Base-by-base conservation (phyloP, 768 basidiomycete genomes). In the Roridomyces roridus region DNA sequence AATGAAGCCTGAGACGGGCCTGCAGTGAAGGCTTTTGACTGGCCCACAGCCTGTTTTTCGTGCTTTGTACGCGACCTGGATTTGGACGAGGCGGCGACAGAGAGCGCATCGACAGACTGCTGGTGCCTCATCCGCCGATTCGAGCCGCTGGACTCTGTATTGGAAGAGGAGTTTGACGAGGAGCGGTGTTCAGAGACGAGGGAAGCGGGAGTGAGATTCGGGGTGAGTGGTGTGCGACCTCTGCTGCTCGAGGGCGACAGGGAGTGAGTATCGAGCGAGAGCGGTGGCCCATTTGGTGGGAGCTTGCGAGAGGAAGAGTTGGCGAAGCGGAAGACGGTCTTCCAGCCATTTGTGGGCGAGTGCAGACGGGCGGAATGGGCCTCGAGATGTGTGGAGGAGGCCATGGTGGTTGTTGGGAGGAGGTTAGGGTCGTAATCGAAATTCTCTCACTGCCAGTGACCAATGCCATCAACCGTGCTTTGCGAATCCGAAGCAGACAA, bases 91-190 rank as follows among this genome's bases (percentile, higher is more conserved):
- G 71, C 64, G 54, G 69, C 67, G 26, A 69, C 67, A 18, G 79
- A 71, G 57, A 75, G 74, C 55, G 72, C 76, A 67, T 81, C 78
- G 18, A 72, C 69, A 26, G 77, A 77, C 55, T 70, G 70, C 41
- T 68, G 72, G 25, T 74, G 70, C 41, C 61, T 68, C 14, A 56
- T 35, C 40, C 63, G 67, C n/a, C 72, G 74, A 70, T 82, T 84
- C 2, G 89, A 91, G 66, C 91, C 91, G 63, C 81, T 87, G 15
- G 91, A 92, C 58, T 85, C 84, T 2, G 88, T 87, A 61, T 86
- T 84, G 42, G 41, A 45, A 11, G 51, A 91, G 14, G 90, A 92
- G 68, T 88, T 91, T 74, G 84, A 89, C 11, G 92, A 93, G 28
- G 84, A 88, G 49, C 90, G 83, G 51, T 83, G 82, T 73, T 86